Evolutionary conservation across 768 basidiomycete genomes (phyloP).

Genomic region (Lactifluus subvellereus): DNA sequence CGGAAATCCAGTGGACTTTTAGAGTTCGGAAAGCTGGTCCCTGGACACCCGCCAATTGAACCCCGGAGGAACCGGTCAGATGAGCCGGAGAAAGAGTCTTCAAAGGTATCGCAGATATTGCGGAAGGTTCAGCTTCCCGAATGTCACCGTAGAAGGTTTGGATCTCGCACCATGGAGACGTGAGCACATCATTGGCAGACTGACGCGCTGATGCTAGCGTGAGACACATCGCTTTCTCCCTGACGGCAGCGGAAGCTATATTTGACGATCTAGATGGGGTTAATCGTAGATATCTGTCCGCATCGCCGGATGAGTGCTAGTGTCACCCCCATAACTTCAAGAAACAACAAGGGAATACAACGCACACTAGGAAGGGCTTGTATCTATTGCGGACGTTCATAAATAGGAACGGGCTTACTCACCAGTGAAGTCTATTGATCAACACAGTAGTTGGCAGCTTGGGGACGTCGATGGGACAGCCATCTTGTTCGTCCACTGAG

Average conservation of each 20-base stretch:
- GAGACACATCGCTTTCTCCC: slow-evolving; percentile 1
- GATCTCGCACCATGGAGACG: slow-evolving; percentile 9
- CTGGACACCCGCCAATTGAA: not conserved
- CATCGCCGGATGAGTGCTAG: slow-evolving; percentile 67
- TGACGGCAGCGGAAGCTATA: slow-evolving; percentile 8
- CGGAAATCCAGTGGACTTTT: slow-evolving; percentile 5
- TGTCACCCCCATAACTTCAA: slow-evolving; percentile 43
- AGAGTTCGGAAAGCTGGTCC: slow-evolving; percentile 13
- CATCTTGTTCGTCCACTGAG: not conserved
- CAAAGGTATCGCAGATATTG: slow-evolving; percentile 4
- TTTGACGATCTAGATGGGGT: slow-evolving; percentile 7
- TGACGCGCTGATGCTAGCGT: not conserved
- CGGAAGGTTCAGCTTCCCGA: slow-evolving; percentile 6
- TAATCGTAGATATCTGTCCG: not conserved
- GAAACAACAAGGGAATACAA: slow-evolving; percentile 21
- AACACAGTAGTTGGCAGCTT: too few relatives aligned
- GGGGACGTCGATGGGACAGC: too few relatives aligned
- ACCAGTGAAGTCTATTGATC: not conserved
- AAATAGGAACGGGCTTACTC: slow-evolving; percentile 6
- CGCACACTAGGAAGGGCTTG: slow-evolving; percentile 12
- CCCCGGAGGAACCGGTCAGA: slow-evolving; percentile 17
- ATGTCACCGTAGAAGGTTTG: slow-evolving; percentile 8
- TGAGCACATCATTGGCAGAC: not conserved
- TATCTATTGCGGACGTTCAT: not conserved
- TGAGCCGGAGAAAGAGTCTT: slow-evolving; percentile 10